These are phyloP conservation scores for Coniochaeta hoffmannii DNA, from an alignment of 2,329 filamentous ascomycete species.

Conservation along the genomic window DNA sequence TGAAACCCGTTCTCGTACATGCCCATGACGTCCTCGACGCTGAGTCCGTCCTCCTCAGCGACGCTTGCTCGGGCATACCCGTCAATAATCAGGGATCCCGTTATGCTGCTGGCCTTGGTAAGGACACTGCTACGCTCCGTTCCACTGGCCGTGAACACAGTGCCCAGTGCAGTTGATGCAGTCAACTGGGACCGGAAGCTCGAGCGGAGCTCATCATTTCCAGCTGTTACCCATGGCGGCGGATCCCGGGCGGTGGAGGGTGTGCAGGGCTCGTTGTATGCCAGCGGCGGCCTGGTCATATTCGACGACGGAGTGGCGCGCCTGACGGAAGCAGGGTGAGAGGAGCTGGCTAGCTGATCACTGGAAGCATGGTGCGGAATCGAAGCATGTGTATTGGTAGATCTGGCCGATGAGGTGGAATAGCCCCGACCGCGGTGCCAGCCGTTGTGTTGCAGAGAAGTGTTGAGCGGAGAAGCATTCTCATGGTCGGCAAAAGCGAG, in stretches of 20 bases:
- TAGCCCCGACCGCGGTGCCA: conserved; percentile 38
- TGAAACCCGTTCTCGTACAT: conserved; percentile 60
- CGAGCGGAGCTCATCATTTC: conserved; percentile 41
- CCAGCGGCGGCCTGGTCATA: conserved; percentile 19
- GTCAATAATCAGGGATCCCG: conserved; percentile 34
- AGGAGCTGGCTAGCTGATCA: conserved; percentile 27
- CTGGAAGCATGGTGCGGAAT: conserved; percentile 29
- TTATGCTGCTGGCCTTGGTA: conserved; percentile 66
- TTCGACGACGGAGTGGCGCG: not conserved
- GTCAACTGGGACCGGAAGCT: conserved; percentile 51
- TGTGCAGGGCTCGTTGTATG: conserved; percentile 16
- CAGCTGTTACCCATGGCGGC: conserved; percentile 37
- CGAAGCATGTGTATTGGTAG: conserved; percentile 31
- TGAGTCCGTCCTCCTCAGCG: conserved; percentile 46
- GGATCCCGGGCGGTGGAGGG: conserved; percentile 20
- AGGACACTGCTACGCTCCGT: conserved; percentile 78
- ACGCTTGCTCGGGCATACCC: conserved; percentile 22
- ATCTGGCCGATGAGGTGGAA: conserved; percentile 40
- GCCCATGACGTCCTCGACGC: conserved; percentile 62
- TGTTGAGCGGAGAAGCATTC: conserved; percentile 15
- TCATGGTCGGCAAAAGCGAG: conserved; percentile 5
- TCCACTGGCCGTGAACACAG: conserved; percentile 33
- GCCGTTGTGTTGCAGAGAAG: conserved; percentile 8
- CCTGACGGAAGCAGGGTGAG: conserved; percentile 10
- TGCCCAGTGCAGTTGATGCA: conserved; percentile 50